Evolutionary conservation across 2,329 filamentous ascomycete species (phyloP).

Genomic region (Fusarium veterinarium): DNA sequence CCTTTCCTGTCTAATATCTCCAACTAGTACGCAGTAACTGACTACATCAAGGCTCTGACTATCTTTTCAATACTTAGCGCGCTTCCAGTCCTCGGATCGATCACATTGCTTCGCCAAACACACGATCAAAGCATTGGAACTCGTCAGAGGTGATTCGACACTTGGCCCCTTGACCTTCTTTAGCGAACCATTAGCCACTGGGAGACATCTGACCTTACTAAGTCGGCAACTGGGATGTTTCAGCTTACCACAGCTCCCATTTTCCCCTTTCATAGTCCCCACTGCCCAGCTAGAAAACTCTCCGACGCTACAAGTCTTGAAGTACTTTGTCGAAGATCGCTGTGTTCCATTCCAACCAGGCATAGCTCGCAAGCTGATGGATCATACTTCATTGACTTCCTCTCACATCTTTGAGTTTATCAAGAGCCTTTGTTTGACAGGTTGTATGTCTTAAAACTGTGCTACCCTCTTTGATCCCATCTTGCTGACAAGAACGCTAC

Average conservation of each 20-base stretch:
- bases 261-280: neutral
- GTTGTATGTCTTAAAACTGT: accelerated
- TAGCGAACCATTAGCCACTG: accelerated
- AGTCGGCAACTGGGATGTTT: accelerated
- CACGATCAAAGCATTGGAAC: neutral
- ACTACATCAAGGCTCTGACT: neutral
- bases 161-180: neutral
- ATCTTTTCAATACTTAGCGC: neutral
- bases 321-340: neutral
- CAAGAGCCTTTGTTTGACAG: accelerated
- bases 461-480: no score
- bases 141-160: neutral
- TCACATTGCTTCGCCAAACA: neutral
- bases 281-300: accelerated
- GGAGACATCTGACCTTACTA: neutral
- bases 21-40: neutral
- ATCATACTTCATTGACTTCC: no score
- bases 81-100: accelerated
- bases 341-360: neutral
- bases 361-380: neutral
- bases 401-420: accelerated
- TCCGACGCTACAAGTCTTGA: accelerated
- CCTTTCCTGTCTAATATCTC: neutral
- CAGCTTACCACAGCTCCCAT: neutral
- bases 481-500: neutral